Percentiles rank a stretch among this genome's conserved stretches.
Evolutionary conservation across 306 rosid species (phyloP).

Genomic region (Cucurbita maxima): DNA sequence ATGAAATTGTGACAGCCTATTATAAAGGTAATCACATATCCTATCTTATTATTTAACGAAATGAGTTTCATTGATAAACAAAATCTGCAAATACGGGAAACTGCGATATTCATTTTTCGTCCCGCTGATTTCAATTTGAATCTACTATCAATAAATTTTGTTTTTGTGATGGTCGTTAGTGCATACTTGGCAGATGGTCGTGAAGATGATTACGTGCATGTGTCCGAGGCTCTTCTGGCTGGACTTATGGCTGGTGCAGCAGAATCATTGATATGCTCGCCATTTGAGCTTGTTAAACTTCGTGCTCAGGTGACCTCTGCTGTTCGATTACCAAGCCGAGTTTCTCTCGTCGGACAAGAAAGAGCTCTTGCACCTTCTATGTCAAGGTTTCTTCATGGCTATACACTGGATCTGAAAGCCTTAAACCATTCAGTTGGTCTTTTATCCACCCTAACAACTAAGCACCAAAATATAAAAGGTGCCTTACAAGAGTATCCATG

Average conservation of each 20-base stretch:
- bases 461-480: slow-evolving; percentile 38
- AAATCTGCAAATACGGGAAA: background rate
- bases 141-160: background rate
- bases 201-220: slow-evolving; percentile 37
- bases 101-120: background rate
- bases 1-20: slow-evolving; percentile 70
- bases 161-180: background rate
- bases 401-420: slow-evolving; percentile 52
- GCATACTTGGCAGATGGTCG: slow-evolving; percentile 55
- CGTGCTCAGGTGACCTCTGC: slow-evolving; percentile 71
- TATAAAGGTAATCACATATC: slow-evolving; percentile 39
- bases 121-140: background rate
- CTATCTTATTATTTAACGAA: background rate
- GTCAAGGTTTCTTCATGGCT: slow-evolving; percentile 42
- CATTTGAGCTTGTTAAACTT: slow-evolving; percentile 73
- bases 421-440: slow-evolving; percentile 47
- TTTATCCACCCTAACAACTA: slow-evolving; percentile 56
- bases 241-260: slow-evolving; percentile 62
- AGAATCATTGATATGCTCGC: slow-evolving; percentile 63
- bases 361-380: slow-evolving; percentile 35
- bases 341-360: slow-evolving; percentile 30
- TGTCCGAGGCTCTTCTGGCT: slow-evolving; percentile 67
- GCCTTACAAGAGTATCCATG: slow-evolving; percentile 76
- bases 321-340: slow-evolving; percentile 24
- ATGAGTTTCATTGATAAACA: background rate